Base-by-base conservation (phyloP, 768 basidiomycete species). In the Suillus luteus region DNA sequence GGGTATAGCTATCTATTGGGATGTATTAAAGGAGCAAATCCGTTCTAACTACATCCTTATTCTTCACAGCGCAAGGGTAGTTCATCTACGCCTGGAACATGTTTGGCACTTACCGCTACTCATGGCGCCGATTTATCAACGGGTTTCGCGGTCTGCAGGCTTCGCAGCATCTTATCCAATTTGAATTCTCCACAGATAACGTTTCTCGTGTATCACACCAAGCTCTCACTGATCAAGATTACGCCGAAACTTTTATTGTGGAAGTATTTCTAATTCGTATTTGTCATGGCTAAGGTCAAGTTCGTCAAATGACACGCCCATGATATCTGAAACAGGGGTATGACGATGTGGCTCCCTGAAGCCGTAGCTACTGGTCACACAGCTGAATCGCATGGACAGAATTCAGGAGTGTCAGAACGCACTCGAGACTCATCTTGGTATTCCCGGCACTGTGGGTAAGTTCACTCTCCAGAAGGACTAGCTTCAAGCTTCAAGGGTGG, bases 401-500 rank as follows among this genome's bases (percentile, higher is more conserved):
- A 33, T n/a, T n/a, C n/a, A 33, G 31, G 11, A 33, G 9, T 4
- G 10, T 60, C 24, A 40, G 58, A n/a, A 64, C 41, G 2, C 41
- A 61, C n/a, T 48, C 19, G 43, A n/a, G 43, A 8, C 43, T 44
- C 38, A 60, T 14, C 60, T 62, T 33, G 52, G n/a, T 19, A 35
- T 60, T 22, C 63, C 48, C 24, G 48, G 33, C 24, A 37, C 41
- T 41, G 60, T 61, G 40, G 51, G 63, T 9, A 9, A 61, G 27
- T 51, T 61, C 22, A 22, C 19, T 0, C 31, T 31, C 9, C 59
- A 10, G 2, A 8, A 31, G 8, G 31, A 48, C 40, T 35, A 35
- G 33, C 33, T 27, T 24, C 22, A 48, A 22, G 46, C 4, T n/a
- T 49, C 40, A 35, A 59, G 14, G 57, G 27, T 37, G 37, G 37